Evolutionary conservation across 177 flowering plant genomes (phyloP), one percentile per base, ranked within the genome.

Genomic region (Telopea speciosissima): DNA sequence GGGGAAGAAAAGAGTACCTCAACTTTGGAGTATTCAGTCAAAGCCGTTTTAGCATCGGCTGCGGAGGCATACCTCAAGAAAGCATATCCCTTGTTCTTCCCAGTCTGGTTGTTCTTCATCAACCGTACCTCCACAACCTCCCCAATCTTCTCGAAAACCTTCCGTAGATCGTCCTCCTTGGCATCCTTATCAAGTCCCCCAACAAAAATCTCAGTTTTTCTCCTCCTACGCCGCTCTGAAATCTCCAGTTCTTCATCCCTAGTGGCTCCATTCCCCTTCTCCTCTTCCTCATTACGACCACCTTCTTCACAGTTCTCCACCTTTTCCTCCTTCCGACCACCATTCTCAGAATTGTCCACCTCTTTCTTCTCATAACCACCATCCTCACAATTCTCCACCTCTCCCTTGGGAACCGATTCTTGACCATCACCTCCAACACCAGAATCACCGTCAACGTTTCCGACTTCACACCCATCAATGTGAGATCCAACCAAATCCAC

Each of bases 161-260:
- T 81, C 72, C 76, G 75, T 12, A 83, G 52, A 69, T 83, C 86
- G n/a, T 76, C 84, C 75, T 79, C 86, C 65, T 67, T 79, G 8
- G 83, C 72, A 31, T 75, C 76, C 71, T 73, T 78, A 67, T 81
- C 84, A 76, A 83, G 75, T 19, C 84, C 84, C 44, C 86, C 86
- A 63, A 81, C 66, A 49, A 81, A 83, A 63, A 83, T 68, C 76
- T 83, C 84, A 0, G 79, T 78, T 44, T 52, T 73, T 70, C 80
- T 73, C 73, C 81, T 76, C 77, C 58, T 79, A 12, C 62, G 61
- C 63, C 83, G 65, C 78, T 81, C 86, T 22, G 81, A 59, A 24
- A 81, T 79, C 71, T 75, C 82, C 75, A 72, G 66, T 75, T 81
- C 83, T 54, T 45, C 76, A 33, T 70, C 73, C 61, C 56, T 23